Conservation (phyloP, 371 early-diverging fungal genomes). For the Synchytrium microbalum region DNA sequence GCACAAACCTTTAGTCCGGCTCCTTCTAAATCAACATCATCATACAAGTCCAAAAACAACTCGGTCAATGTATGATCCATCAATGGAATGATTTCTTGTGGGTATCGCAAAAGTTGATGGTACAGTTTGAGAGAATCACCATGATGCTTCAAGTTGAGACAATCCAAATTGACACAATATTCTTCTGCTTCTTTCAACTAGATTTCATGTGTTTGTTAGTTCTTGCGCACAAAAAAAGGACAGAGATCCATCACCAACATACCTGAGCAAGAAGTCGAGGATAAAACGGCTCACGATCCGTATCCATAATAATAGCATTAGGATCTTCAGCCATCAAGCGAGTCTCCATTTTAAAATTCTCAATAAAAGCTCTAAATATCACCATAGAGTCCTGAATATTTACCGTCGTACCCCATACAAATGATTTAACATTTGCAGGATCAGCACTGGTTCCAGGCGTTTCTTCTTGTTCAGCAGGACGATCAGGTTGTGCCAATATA, state of each 20-base stretch:
- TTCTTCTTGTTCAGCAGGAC: too few species aligned
- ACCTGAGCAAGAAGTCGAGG: conserved; percentile 54
- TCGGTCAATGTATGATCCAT: conserved; percentile 89
- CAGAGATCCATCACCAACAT: conserved; percentile 1
- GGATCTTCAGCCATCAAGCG: conserved; percentile 35
- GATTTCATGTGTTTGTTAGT: conserved; percentile 19
- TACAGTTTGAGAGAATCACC: conserved; percentile 57
- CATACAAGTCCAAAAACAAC: conserved; percentile 63
- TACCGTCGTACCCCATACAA: conserved; percentile 99
- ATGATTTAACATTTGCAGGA: not conserved
- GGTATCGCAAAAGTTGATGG: conserved; percentile 86
- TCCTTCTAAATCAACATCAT: conserved; percentile 39
- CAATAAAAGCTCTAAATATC: conserved; percentile 86
- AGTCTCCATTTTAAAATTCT: conserved; percentile 60
- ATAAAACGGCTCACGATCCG: conserved; percentile 61
- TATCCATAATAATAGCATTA: conserved; percentile 21
- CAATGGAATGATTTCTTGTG: conserved; percentile 95
- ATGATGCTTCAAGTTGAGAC: conserved; percentile 71
- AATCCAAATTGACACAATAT: conserved; percentile 79
- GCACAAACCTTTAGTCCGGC: not conserved
- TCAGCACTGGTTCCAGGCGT: not conserved
- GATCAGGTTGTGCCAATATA: not conserved
- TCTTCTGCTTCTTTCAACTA: conserved; percentile 16
- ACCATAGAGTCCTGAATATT: conserved; percentile 85
- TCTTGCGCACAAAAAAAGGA: not conserved